Base-by-base conservation (phyloP, 1,284 basidiomycete genomes). In the Sporisorium sorghi region DNA sequence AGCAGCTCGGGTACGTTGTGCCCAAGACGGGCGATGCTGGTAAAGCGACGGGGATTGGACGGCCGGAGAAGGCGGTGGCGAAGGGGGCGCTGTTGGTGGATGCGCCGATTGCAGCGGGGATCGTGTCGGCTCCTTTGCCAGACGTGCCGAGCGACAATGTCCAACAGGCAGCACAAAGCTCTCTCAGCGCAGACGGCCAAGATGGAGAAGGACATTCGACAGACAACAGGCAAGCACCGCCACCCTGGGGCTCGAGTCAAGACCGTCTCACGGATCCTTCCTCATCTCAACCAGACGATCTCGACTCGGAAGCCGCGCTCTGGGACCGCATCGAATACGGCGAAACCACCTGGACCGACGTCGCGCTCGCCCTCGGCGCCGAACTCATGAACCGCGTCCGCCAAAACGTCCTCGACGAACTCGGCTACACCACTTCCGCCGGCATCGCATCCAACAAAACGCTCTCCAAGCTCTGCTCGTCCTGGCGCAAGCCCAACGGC, bases 361-460 rank as follows among this genome's bases (percentile, higher is more conserved):
- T 97, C 49, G 93, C 93, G 0, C 86, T 99, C 39, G 91, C 91
- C 1, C 90, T 97, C 48, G 96, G 91, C 2, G 94, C 94, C 6
- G 92, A 94, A 83, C 85, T 96, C 40, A 96, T 97, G 91, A 86
- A 87, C n/a, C 89, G 88, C 55, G 89, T 91, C 43, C 88, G 92
- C 72, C 87, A 87, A 67, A 90, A 91, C 61, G 90, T 98, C 3
- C 87, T 88, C 56, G 86, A 87, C 28, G 88, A 90, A 77, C 87
- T 99, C 23, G 92, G 93, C 17, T 99, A 99, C 81, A 94, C 94
- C 8, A 97, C 93, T 53, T 95, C 93, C 48, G 96, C 97, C 89
- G 97, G 97, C 1, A 92, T 99, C 59, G 91, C 93, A 2, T 88
- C 91, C 74, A 99, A 97, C 85, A 99, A 97, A 84, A 93, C 94